Base-by-base conservation (phyloP, 2,329 filamentous ascomycete genomes). In the Fusarium tupiense region DNA sequence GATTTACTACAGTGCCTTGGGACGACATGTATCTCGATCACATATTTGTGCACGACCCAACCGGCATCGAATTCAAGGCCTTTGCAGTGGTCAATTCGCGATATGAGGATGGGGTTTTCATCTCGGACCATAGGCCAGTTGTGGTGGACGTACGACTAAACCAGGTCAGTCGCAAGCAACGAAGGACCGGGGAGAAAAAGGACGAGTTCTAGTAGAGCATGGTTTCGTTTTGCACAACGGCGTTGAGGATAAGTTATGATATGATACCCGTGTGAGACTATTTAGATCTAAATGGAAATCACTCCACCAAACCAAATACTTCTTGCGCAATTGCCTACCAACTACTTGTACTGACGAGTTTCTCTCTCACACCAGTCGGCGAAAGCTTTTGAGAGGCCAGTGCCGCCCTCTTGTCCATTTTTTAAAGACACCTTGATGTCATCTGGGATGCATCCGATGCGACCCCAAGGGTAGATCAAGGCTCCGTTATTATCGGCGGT, bases 81-180 rank as follows among this genome's bases (percentile, higher is more conserved):
- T 80, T 76, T 58, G 75, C 80, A 1, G 79, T 81, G 6, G 54
- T 80, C 12, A 75, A 74, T 26, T 77, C 76, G 3, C 57, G 69
- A 19, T 78, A 74, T 41, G 77, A 80, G 10, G 77, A 83, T 22
- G 77, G 73, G 0, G 64, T 79, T 6, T 82, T 77, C 58, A 80
- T 81, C 24, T 82, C 81, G 6, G 81, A 83, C 46, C 81, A 82
- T 67, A 71, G 81, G 3, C 73, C 78, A 2, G 77, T 82, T 12
- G 75, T 81, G 29, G 71, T 81, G 4, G 80, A 82, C n/a, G 44
- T 71, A 26, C 53, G 61, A 16, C 50, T 72, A 24, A 72, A 60
- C 10, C 66, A 67, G 17, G 60, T 74, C 19, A 70, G 71, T n/a
- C 71, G 71, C 31, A 67, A 67, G 50, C 20, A 59, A 24, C 29